Base-by-base conservation (phyloP, 257 asterid genomes). In the Przewalskia tangutica region DNA sequence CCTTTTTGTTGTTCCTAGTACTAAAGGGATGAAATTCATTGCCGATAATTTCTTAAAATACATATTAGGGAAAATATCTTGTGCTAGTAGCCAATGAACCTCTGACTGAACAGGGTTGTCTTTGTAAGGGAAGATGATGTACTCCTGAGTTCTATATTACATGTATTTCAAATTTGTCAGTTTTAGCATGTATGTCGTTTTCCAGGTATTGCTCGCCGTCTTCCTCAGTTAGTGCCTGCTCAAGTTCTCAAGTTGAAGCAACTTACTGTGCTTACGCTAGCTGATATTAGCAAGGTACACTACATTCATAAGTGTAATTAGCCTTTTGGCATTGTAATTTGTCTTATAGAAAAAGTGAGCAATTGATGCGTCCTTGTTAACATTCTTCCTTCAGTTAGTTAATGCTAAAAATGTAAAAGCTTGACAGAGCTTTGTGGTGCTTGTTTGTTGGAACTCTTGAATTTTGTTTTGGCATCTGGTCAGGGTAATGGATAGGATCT, bases 211-310 rank as follows among this genome's bases (percentile, higher is more conserved):
- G 87, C 95, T 56, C 80, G 82, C 77, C 85, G 55, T 79, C 96
- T 94, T 89, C 98, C 97, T 14, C 92, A 86, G 53, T 83, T 95
- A 91, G 87, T 86, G 63, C 93, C 97, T 79, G 97, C 89, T 68
- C 99, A 95, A 93, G 85, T 90, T 63, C 98, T 95, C 82, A 96
- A 96, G 87, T 85, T 96, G 90, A 96, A 96, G 92, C 99, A 96
- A 88, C 91, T 96, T 79, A 94, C 97, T 68, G 95, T 96, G 84
- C 98, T 96, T 83, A 93, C 98, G 17, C 86, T 96, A 77, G 95
- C 97, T 9, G 98, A 96, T 91, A 89, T 97, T 80, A 87, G 88
- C 86, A 96, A 96, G 98, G 99, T 96, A 84, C 54, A 14, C 55
- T 76, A 51, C 51, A 58, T 51, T 27, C 32, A 12, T 18, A 86